Evolutionary conservation across 768 basidiomycete species (phyloP).

Genomic region (Daedalea quercina): DNA sequence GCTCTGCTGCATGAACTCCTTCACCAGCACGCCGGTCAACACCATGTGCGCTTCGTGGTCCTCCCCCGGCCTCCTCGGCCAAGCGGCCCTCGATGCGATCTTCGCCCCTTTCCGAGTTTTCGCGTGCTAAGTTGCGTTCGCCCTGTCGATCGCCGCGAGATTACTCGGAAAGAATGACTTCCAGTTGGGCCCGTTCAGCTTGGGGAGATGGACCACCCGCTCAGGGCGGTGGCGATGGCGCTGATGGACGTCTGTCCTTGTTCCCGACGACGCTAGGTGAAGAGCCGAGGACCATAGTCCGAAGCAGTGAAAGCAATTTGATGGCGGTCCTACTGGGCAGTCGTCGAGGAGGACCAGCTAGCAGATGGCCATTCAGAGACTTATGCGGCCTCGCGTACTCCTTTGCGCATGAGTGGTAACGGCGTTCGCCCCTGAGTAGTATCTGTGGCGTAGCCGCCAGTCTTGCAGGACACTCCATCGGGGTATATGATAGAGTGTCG

Average conservation of each 20-base stretch:
- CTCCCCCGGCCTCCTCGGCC: conserved; percentile 47
- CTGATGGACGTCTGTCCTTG: conserved; percentile 56
- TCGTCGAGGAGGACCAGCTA: no score
- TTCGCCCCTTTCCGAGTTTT: conserved; percentile 45
- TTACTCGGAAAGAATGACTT: conserved; percentile 40
- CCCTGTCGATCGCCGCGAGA: conserved; percentile 45
- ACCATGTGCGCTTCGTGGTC: conserved; percentile 43
- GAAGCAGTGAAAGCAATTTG: no score
- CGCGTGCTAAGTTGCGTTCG: conserved; percentile 36
- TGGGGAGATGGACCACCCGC: conserved; percentile 37
- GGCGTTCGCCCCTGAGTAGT: no score
- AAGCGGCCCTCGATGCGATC: conserved; percentile 50
- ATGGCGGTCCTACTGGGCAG: no score
- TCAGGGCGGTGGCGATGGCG: conserved; percentile 54
- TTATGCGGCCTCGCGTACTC: no score
- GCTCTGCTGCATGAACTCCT: conserved; percentile 49
- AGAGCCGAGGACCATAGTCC: no score
- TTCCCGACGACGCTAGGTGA: conserved; percentile 59
- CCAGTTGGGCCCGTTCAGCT: conserved; percentile 29
- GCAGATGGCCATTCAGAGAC: no score
- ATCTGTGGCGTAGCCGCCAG: no score
- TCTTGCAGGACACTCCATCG: no score
- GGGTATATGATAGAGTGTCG: no score
- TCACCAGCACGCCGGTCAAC: conserved; percentile 49
- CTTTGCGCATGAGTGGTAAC: no score